A percentile compares a stretch with the other conserved stretches of the same genome.
phyloP scores from a whole-genome alignment of 2,329 filamentous ascomycete species.

The Xylaria sp. region DNA sequence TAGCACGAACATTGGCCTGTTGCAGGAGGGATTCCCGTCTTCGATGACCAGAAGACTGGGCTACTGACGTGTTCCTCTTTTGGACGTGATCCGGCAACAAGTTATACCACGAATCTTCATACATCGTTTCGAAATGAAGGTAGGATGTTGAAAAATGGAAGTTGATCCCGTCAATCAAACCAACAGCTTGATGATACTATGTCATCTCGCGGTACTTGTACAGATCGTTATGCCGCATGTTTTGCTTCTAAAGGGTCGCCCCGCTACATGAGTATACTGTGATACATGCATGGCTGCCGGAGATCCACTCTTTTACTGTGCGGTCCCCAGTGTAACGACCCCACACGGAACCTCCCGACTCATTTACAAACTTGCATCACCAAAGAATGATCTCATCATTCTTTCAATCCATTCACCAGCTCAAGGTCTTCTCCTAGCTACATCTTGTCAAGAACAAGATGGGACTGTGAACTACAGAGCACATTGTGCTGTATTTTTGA shows the following conservation, averaged over 20 bases:
- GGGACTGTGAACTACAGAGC: constrained; percentile 1
- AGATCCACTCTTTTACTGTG: background rate
- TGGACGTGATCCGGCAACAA: constrained; percentile 60
- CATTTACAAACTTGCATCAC: background rate
- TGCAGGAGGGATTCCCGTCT: constrained; percentile 66
- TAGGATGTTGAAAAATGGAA: background rate
- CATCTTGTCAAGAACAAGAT: constrained; percentile 4
- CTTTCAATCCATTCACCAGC: background rate
- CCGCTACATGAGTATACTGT: background rate
- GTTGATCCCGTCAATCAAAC: background rate
- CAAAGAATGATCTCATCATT: constrained; percentile 15
- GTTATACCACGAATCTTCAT: constrained; percentile 81
- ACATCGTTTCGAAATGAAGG: constrained; percentile 48
- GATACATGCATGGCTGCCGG: background rate
- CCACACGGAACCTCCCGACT: constrained; percentile 12
- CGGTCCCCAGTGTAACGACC: background rate
- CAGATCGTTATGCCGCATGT: background rate
- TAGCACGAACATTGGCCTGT: constrained; percentile 53
- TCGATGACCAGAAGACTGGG: constrained; percentile 49
- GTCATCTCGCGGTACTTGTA: background rate
- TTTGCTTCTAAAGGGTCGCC: background rate
- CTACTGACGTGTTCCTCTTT: constrained; percentile 43
- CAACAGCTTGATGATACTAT: background rate
- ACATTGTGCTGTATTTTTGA: background rate
- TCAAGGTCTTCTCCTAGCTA: background rate